Conservation (phyloP, 2,329 filamentous ascomycete genomes). For the Alternaria ethzedia region DNA sequence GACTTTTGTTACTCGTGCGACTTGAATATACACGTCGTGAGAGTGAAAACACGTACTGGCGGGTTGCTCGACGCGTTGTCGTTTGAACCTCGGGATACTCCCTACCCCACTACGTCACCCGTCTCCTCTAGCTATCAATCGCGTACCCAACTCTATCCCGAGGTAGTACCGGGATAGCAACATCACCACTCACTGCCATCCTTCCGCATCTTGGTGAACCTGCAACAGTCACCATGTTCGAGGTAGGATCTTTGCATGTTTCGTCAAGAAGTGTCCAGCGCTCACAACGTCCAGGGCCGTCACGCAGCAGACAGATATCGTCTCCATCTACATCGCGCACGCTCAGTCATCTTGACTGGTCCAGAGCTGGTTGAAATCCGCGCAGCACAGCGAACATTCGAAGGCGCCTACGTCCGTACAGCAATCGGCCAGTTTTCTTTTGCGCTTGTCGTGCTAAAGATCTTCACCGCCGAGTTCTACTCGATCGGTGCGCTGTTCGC, state of each 20-base stretch:
- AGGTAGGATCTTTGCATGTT: constrained; percentile 10
- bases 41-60: neutral
- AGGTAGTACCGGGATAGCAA: neutral
- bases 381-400: constrained; percentile 93
- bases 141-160: neutral
- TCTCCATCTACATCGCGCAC: constrained; percentile 81
- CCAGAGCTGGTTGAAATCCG: constrained; percentile 92
- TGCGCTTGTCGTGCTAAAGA: constrained; percentile 90
- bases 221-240: constrained; percentile 19
- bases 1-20: neutral
- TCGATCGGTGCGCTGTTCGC: constrained; percentile 95
- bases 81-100: constrained; percentile 2
- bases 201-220: neutral
- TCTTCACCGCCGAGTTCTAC: constrained; percentile 97
- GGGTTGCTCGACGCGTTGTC: neutral
- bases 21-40: neutral
- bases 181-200: neutral
- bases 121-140: neutral
- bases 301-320: constrained; percentile 77
- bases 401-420: constrained; percentile 95
- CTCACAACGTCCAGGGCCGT: constrained; percentile 47
- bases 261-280: neutral
- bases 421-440: constrained; percentile 95
- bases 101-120: constrained; percentile 15
- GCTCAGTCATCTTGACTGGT: constrained; percentile 79